phyloP scores from a whole-genome alignment of 2,329 filamentous ascomycete genomes.

The Talaromyces sp. region DNA sequence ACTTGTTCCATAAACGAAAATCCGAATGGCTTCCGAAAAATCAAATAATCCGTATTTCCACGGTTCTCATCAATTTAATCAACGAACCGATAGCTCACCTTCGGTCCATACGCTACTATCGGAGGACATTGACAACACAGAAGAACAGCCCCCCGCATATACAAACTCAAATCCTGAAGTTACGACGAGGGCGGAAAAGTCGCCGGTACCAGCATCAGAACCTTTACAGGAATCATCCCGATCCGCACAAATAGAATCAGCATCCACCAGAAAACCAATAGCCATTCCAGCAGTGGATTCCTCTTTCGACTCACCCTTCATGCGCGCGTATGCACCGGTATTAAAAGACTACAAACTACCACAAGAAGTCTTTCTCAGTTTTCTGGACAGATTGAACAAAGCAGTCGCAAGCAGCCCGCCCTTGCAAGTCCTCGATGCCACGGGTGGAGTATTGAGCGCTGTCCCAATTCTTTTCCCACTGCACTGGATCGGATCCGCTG shows the following conservation, averaged over 20 bases:
- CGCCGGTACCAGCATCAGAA: neutral
- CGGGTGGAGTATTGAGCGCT: constrained; percentile 25
- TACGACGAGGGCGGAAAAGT: neutral
- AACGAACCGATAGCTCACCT: neutral
- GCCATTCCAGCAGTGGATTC: constrained; percentile 14
- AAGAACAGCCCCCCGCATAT: constrained; percentile 7
- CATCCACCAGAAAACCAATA: neutral
- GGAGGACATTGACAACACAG: neutral
- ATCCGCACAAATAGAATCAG: neutral
- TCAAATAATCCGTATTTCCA: neutral
- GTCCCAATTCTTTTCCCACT: constrained; percentile 26
- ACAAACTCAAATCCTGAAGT: neutral
- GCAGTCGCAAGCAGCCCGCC: constrained; percentile 26
- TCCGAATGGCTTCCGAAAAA: neutral
- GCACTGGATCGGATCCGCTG: constrained; percentile 25
- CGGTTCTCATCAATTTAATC: neutral
- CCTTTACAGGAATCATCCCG: neutral
- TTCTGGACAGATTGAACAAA: constrained; percentile 29
- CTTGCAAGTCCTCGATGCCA: constrained; percentile 27
- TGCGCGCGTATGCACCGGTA: constrained; percentile 11
- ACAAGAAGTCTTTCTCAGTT: constrained; percentile 21
- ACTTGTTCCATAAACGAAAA: neutral
- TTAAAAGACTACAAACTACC: constrained; percentile 12
- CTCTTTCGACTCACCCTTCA: constrained; percentile 7
- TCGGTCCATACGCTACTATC: neutral